These are phyloP conservation scores for Boletus pseudopeckii DNA, from an alignment of 768 basidiomycete genomes.

Conservation along the genomic window DNA sequence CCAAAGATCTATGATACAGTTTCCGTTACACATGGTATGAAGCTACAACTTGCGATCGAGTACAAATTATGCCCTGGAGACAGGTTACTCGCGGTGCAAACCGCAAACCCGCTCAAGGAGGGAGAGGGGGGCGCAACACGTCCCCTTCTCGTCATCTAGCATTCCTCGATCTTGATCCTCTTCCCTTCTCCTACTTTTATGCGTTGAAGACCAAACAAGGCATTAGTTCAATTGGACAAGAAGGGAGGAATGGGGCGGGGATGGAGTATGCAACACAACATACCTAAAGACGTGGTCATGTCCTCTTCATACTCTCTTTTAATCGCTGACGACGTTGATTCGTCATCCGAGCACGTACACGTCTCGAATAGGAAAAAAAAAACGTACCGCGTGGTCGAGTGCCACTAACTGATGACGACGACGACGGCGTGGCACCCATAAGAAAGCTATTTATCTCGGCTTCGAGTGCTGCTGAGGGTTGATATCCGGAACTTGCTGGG, in stretches of 20 bases:
- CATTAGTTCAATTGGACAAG: not conserved
- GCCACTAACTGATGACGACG: not conserved
- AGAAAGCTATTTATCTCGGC: constrained; percentile 2
- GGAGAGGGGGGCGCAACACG: not conserved
- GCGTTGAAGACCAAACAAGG: not conserved
- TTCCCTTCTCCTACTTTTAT: constrained; percentile 4
- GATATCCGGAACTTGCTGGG: constrained; percentile 2
- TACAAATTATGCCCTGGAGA: no score
- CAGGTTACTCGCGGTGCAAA: not conserved
- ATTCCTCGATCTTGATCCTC: constrained; percentile 18
- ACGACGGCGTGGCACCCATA: not conserved
- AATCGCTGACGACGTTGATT: not conserved
- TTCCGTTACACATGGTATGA: not conserved
- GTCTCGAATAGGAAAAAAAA: not conserved
- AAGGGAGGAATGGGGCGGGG: no score
- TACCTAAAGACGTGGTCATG: not conserved
- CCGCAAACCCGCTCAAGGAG: not conserved
- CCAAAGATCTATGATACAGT: not conserved
- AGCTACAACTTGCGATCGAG: not conserved
- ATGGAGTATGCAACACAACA: not conserved
- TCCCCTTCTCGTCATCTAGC: not conserved
- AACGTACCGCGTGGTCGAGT: not conserved
- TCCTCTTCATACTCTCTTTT: constrained; percentile 20
- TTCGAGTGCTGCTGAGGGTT: constrained; percentile 6
- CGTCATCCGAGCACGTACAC: no score